A percentile compares a stretch with the other conserved stretches of the same genome.
Evolutionary conservation across 768 basidiomycete genomes (phyloP).

Genomic region (Hemileccinum impolitum): DNA sequence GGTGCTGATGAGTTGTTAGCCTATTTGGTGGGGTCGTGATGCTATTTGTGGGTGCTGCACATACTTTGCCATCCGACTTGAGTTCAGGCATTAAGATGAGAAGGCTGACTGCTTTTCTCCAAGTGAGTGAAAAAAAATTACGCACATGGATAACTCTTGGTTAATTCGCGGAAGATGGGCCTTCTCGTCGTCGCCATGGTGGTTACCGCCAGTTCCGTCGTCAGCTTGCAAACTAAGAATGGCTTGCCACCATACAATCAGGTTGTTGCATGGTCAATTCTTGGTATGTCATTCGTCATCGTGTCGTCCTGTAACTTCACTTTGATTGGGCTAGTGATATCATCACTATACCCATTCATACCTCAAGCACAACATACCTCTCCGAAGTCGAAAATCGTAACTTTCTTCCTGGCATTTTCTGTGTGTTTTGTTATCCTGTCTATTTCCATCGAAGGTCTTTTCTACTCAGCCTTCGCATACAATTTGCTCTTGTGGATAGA

Average conservation of each 20-base stretch:
- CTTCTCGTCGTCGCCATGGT: conserved; percentile 46
- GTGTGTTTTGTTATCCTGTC: conserved; percentile 78
- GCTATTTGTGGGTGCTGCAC: conserved; percentile 33
- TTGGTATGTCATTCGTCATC: conserved; percentile 45
- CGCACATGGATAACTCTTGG: background rate
- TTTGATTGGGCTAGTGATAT: conserved; percentile 43
- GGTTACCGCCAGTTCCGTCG: conserved; percentile 57
- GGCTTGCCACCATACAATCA: conserved; percentile 66
- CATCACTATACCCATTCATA: conserved; percentile 51
- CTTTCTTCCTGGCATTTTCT: conserved; percentile 67
- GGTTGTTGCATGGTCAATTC: conserved; percentile 57
- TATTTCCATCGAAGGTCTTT: conserved; percentile 78
- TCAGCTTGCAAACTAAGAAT: conserved; percentile 57
- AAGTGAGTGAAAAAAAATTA: conserved; percentile 16
- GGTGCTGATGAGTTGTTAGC: conserved; percentile 29
- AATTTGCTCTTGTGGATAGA: conserved; percentile 67
- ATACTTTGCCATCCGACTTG: conserved; percentile 7
- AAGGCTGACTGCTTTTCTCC: conserved; percentile 13
- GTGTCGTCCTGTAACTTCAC: background rate
- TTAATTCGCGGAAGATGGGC: conserved; percentile 32
- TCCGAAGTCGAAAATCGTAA: conserved; percentile 49
- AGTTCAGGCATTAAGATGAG: background rate
- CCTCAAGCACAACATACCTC: conserved; percentile 34
- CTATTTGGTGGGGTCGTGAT: conserved; percentile 47
- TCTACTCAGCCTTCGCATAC: conserved; percentile 66